Conservation (phyloP, 108 stramenopile species). For the Licmophora abbreviata region DNA sequence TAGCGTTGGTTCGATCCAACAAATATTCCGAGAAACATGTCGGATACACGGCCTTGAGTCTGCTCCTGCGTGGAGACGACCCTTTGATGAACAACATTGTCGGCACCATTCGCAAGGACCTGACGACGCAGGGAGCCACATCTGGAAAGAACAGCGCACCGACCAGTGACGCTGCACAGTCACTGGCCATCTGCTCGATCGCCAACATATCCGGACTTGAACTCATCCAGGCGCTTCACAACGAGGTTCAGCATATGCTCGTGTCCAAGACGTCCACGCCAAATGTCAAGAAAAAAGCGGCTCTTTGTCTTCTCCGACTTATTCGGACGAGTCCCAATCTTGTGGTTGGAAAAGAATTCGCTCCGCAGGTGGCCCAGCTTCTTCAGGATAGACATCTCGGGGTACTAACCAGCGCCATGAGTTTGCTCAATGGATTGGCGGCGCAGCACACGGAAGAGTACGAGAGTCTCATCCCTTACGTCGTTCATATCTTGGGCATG, state of each 20-base stretch:
- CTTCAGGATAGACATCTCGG: conserved; percentile 91
- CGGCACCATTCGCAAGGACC: conserved; percentile 81
- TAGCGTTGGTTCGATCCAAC: conserved; percentile 77
- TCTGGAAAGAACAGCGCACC: conserved; percentile 47
- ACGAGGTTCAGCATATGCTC: conserved; percentile 81
- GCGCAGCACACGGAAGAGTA: conserved; percentile 65
- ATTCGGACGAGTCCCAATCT: conserved; percentile 84
- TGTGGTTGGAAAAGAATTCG: conserved; percentile 79
- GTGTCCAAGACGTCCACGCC: conserved; percentile 78
- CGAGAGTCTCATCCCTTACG: conserved; percentile 84
- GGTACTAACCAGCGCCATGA: conserved; percentile 84
- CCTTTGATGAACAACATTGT: conserved; percentile 82
- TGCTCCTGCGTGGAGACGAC: conserved; percentile 85
- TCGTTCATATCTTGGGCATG: conserved; percentile 84
- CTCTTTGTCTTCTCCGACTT: conserved; percentile 85
- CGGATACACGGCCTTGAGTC: conserved; percentile 90
- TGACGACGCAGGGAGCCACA: conserved; percentile 46
- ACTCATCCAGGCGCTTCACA: conserved; percentile 78
- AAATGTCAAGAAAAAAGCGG: conserved; percentile 91
- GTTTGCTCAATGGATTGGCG: conserved; percentile 83
- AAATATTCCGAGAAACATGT: conserved; percentile 93
- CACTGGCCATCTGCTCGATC: conserved; percentile 74
- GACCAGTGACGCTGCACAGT: conserved; percentile 62
- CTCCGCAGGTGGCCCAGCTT: conserved; percentile 72
- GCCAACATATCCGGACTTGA: conserved; percentile 85